Conservation (phyloP, 2,329 filamentous ascomycete species). For the Atkinsonella hypoxylon region DNA sequence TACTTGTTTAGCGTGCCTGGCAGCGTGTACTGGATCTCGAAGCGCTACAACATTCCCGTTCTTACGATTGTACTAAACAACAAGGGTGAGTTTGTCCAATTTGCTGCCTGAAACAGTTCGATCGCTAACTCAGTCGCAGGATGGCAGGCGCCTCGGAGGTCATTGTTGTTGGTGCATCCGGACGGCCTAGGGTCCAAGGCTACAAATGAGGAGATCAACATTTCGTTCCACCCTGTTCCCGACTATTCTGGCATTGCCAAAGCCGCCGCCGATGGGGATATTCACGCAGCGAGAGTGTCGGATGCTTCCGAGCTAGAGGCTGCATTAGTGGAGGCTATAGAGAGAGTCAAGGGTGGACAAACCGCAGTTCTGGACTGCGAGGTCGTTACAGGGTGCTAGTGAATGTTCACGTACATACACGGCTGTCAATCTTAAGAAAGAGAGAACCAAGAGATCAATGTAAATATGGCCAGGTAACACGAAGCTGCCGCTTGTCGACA, state of each 20-base stretch:
- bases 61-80: slow-evolving; percentile 46
- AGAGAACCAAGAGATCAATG: not conserved
- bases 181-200: slow-evolving; percentile 41
- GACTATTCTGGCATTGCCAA: slow-evolving; percentile 50
- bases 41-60: slow-evolving; percentile 40
- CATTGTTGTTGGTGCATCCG: slow-evolving; percentile 45
- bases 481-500: not conserved
- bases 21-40: slow-evolving; percentile 44
- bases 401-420: too few relatives aligned
- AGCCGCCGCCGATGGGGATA: slow-evolving; percentile 42
- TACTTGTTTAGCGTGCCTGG: slow-evolving; percentile 42
- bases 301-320: slow-evolving; percentile 32
- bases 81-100: slow-evolving; percentile 26
- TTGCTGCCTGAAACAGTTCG: not conserved
- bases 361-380: slow-evolving; percentile 43
- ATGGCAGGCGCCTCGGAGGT: slow-evolving; percentile 49
- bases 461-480: not conserved
- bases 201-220: slow-evolving; percentile 51
- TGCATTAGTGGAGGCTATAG: slow-evolving; percentile 37
- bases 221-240: slow-evolving; percentile 45
- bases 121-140: slow-evolving; percentile 19
- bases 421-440: not conserved
- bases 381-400: slow-evolving; percentile 32
- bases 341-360: slow-evolving; percentile 35
- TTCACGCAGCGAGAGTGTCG: slow-evolving; percentile 37